Base-by-base conservation (phyloP, 345 rosid species). In the Boechera stricta region DNA sequence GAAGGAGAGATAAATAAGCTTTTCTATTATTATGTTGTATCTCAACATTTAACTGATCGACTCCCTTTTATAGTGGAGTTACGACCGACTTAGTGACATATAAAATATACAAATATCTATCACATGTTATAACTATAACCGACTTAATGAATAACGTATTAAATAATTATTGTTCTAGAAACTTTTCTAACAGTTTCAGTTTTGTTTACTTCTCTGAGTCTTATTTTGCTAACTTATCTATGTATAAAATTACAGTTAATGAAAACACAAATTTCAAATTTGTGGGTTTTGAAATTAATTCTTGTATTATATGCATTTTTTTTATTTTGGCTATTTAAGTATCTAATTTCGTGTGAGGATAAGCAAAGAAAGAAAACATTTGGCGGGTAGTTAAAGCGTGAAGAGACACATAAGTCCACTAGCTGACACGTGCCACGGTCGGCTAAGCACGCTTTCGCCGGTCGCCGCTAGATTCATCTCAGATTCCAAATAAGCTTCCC, bases 401-500 rank as follows among this genome's bases (percentile, higher is more conserved):
- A 39, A 29, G 79, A 80, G 48, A 52, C 74, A 72, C 49, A 51
- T 44, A 10, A 38, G 67, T 51, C 81, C 84, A 79, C 57, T 47
- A 31, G 82, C 57, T 64, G 81, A 71, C 95, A 88, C 90, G 95
- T 77, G 92, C 85, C 42, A 28, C 18, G 21, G 3, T 26, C 68
- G 26, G 29, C 4, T 61, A 33, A 2, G 57, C 76, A 75, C 83
- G 72, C 79, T 54, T 61, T 47, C 72, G 62, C 75, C 72, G 72
- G 41, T 79, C 38, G 57, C 78, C 74, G 74, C 16, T 52, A 33
- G 76, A 77, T 80, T 52, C 72, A 38, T 70, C 49, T 71, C 79
- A 32, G 81, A 84, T 82, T 80, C 83, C 61, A 71, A 64, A 47
- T 53, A 21, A 62, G 39, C 64, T 65, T 69, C 49, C 72, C 8